A percentile compares a stretch with the other conserved stretches of the same genome.
These are phyloP conservation scores for Arthroderma sp. DNA, from an alignment of 2,329 filamentous ascomycete genomes.

Conservation along the genomic window DNA sequence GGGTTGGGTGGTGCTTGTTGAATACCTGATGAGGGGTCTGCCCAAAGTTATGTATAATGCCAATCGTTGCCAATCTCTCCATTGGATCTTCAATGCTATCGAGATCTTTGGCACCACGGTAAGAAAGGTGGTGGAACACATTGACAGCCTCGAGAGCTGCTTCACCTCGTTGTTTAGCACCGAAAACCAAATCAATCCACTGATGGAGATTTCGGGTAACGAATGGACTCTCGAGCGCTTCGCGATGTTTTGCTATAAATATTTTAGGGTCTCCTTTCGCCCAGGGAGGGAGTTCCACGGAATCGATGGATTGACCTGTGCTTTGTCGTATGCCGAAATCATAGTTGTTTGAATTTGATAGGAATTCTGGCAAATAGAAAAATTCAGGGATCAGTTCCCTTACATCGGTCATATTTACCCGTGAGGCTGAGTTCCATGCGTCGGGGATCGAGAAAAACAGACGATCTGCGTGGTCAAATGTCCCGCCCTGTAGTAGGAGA, in stretches of 20 bases:
- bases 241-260: conserved; percentile 90
- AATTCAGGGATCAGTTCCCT: conserved; percentile 93
- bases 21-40: conserved; percentile 97
- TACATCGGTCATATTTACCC: conserved; percentile 84
- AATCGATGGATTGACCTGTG: conserved; percentile 64
- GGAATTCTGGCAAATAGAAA: conserved; percentile 89
- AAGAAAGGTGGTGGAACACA: conserved; percentile 91
- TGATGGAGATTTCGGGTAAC: conserved; percentile 80
- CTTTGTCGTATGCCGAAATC: conserved; percentile 85
- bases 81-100: conserved; percentile 82
- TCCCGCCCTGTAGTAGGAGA: conserved; percentile 84
- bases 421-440: conserved; percentile 81
- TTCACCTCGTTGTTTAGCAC: conserved; percentile 84
- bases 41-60: conserved; percentile 96
- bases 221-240: conserved; percentile 84
- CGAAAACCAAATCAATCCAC: conserved; percentile 96
- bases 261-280: conserved; percentile 92
- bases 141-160: conserved; percentile 84
- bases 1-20: conserved; percentile 62
- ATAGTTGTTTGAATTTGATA: conserved; percentile 87
- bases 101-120: conserved; percentile 83
- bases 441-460: conserved; percentile 88
- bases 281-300: conserved; percentile 87
- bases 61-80: conserved; percentile 77
- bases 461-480: conserved; percentile 89